phyloP scores from a whole-genome alignment of 129 eudicot genomes.

The Flaveria linearis region DNA sequence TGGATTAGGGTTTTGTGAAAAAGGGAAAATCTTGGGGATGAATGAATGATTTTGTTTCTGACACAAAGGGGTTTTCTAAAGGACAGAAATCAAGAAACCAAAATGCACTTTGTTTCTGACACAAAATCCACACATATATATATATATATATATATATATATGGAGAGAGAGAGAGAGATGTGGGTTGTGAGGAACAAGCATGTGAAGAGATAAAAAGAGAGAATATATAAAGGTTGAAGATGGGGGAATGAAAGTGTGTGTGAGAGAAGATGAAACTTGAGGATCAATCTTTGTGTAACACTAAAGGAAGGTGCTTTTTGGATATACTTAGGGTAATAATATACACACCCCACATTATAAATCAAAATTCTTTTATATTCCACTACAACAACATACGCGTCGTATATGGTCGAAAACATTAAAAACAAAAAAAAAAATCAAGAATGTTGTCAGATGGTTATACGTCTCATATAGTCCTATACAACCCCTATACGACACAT shows the following conservation, averaged over 20 bases:
- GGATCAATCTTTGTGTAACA: conserved; percentile 36
- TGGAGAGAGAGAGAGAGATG: conserved; percentile 33
- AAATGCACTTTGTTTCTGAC: conserved; percentile 43
- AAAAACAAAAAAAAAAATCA: too few relatives aligned
- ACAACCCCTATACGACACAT: too few relatives aligned
- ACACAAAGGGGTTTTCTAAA: conserved; percentile 53
- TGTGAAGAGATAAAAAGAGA: conserved; percentile 34
- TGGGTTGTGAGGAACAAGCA: conserved; percentile 12
- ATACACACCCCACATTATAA: too few relatives aligned
- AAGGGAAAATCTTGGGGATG: conserved; percentile 8
- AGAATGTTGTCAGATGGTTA: too few relatives aligned
- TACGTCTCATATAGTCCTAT: too few relatives aligned
- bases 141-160: too few relatives aligned
- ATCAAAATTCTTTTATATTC: too few relatives aligned
- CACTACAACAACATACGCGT: too few relatives aligned
- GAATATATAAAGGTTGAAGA: conserved; percentile 21
- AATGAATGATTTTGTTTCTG: conserved; percentile 46
- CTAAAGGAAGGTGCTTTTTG: too few relatives aligned
- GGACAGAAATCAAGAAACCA: conserved; percentile 45
- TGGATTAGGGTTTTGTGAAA: conserved; percentile 39
- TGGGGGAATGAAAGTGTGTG: conserved; percentile 32
- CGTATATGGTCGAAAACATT: too few relatives aligned
- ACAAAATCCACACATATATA: conserved; percentile 28
- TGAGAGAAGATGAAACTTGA: conserved; percentile 32
- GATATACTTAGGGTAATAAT: too few relatives aligned